Base-by-base conservation (phyloP, 176 grass and related monocot species). In the maize (Zea mays) region DNA sequence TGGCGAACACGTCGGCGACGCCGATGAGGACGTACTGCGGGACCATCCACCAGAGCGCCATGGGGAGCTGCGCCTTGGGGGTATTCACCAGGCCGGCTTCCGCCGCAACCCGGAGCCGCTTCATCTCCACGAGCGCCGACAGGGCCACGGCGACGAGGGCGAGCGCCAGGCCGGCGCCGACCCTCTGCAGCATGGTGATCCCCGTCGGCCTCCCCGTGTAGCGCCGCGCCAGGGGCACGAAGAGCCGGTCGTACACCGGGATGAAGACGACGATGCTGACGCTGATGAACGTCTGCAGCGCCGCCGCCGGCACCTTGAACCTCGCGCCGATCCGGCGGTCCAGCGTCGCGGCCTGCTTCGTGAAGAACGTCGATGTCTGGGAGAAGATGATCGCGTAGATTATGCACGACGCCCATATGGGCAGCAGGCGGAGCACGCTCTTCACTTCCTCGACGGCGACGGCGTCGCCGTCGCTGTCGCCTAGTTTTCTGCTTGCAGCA, bases 341-440 rank as follows among this genome's bases (percentile, higher is more conserved):
- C 91, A 93, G 80, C 48, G 91, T 93, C 33, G 88, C 89, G 1
- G 82, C 91, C 77, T 93, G 91, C 79, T 93, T 90, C 9, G 78
- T 88, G 79, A 93, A 90, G 79, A 93, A 84, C 9, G 85, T 88
- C 9, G 69, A 77, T 0, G 88, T 77, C 81, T 93, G 88, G 36
- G 91, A 79, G 83, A 88, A 81, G 57, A 91, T 74, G 60, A 88
- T 83, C n/a, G 82, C 79, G 81, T 86, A 94, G 62, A 86, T 82
- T 69, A 90, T 76, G 81, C 91, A 90, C 6, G 82, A 83, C 33
- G 85, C 85, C 88, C 88, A 90, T 67, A 94, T 82, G 14, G 85
- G 88, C 3, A 94, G 78, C 47, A 86, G 14, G 10, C 75, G 69
- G 35, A 89, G 65, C 17, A 94, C 81, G 81, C 69, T 71, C 43